Conservation (phyloP, 2,329 filamentous ascomycete genomes). For the Sporothrix protearum region DNA sequence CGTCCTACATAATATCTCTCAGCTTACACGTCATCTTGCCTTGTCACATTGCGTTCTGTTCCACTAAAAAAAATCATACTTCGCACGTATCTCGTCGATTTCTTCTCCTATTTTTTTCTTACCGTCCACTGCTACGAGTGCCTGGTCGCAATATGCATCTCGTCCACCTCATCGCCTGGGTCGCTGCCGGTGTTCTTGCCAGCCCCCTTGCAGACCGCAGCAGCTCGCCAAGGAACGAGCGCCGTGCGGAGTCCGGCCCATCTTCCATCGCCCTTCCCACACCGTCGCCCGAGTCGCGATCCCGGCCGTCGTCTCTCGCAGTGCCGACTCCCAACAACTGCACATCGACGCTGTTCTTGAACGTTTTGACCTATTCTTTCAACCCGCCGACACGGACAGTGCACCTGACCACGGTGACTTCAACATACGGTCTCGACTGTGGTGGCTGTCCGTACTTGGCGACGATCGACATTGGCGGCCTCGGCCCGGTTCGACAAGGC, state of each 20-base stretch:
- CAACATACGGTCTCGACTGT: neutral
- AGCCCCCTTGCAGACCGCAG: neutral
- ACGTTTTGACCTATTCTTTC: neutral
- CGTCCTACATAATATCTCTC: neutral
- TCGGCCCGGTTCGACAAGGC: neutral
- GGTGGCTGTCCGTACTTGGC: neutral
- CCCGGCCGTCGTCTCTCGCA: neutral
- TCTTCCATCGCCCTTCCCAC: neutral
- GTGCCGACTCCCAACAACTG: neutral
- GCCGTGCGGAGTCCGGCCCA: neutral
- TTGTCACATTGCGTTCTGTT: neutral
- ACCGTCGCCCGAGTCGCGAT: neutral
- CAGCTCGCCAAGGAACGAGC: neutral
- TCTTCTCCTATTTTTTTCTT: neutral
- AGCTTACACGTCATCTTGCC: neutral
- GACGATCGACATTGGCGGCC: neutral
- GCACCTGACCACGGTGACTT: neutral
- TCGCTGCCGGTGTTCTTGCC: neutral
- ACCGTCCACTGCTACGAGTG: neutral
- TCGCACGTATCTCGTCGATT: neutral
- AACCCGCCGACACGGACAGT: neutral
- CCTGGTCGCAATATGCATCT: neutral
- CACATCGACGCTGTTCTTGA: neutral
- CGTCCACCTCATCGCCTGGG: neutral
- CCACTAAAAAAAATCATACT: neutral